Percentiles rank a stretch among this genome's conserved stretches.
These are phyloP conservation scores for Thuidium tamariscinum DNA, from an alignment of 225 moss, liverwort and hornwort genomes.

Conservation along the genomic window DNA sequence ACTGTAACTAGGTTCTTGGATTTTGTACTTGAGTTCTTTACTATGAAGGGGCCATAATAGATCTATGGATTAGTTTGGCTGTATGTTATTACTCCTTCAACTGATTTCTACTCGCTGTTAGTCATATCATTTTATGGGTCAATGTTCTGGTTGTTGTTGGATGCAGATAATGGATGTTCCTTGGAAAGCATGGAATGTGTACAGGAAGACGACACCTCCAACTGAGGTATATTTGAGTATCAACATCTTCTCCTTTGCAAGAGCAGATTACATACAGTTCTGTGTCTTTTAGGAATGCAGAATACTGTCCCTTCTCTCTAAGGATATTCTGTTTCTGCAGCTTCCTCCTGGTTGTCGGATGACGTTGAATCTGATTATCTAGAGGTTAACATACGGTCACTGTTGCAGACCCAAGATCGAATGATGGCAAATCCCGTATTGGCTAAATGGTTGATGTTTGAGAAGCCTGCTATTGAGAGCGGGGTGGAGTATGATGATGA, in stretches of 20 bases:
- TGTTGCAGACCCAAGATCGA: conserved; percentile 35
- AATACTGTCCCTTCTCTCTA: neutral
- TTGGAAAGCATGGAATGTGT: conserved; percentile 89
- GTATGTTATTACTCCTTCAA: neutral
- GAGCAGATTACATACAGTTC: neutral
- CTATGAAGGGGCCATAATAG: neutral
- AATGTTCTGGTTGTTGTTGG: conserved; percentile 7
- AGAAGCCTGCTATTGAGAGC: conserved; percentile 44
- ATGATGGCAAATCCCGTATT: conserved; percentile 42
- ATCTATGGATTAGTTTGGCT: neutral
- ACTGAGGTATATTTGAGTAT: conserved; percentile 29
- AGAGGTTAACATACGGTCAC: neutral
- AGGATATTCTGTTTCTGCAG: neutral
- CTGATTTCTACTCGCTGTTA: neutral
- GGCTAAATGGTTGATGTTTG: conserved; percentile 61
- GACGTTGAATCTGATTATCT: neutral
- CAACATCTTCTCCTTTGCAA: neutral
- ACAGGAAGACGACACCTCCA: conserved; percentile 56
- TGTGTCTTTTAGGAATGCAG: neutral
- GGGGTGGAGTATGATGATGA: conserved; percentile 62
- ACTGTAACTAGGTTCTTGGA: neutral
- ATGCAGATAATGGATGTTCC: conserved; percentile 75
- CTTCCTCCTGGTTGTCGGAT: neutral
- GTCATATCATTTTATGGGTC: neutral
- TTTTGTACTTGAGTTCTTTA: neutral